A percentile compares a stretch with the other conserved stretches of the same genome.
Evolutionary conservation across 805 yeast species (phyloP).

Genomic region (Candida michaelii): DNA sequence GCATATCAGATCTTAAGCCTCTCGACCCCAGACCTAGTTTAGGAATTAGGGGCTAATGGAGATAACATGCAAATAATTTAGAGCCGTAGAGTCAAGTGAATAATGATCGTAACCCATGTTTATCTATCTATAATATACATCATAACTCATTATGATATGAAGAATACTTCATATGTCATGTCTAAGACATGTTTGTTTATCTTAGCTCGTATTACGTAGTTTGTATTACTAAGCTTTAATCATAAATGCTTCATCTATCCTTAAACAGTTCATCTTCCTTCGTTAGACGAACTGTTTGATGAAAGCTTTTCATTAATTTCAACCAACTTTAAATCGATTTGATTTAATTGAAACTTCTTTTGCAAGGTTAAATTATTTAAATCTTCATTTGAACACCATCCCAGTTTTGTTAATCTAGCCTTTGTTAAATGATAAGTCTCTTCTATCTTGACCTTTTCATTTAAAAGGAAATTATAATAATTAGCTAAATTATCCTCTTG

Average conservation of each 20-base stretch:
- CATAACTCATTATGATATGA: constrained; percentile 6
- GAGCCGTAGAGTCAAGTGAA: too few relatives aligned
- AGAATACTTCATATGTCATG: neutral
- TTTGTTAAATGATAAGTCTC: constrained; percentile 36
- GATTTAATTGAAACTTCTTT: constrained; percentile 35
- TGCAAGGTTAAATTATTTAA: constrained; percentile 40
- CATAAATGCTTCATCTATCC: too few relatives aligned
- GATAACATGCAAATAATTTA: too few relatives aligned
- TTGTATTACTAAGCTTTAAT: too few relatives aligned
- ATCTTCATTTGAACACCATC: constrained; percentile 45
- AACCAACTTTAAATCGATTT: constrained; percentile 37
- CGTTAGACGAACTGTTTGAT: too few relatives aligned
- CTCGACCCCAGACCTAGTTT: too few relatives aligned
- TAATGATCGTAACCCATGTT: neutral
- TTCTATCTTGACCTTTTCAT: constrained; percentile 32
- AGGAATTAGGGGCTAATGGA: too few relatives aligned
- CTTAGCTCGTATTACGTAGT: too few relatives aligned
- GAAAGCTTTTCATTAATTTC: constrained; percentile 40
- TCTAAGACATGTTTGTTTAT: too few relatives aligned
- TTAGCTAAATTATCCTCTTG: constrained; percentile 18
- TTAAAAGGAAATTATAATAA: constrained; percentile 31
- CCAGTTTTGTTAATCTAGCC: constrained; percentile 31
- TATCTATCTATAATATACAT: constrained; percentile 6
- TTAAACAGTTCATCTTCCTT: too few relatives aligned
- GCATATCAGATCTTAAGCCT: too few relatives aligned